Evolutionary conservation across 257 asterid genomes (phyloP).

Genomic region (Plectranthus barbatus): DNA sequence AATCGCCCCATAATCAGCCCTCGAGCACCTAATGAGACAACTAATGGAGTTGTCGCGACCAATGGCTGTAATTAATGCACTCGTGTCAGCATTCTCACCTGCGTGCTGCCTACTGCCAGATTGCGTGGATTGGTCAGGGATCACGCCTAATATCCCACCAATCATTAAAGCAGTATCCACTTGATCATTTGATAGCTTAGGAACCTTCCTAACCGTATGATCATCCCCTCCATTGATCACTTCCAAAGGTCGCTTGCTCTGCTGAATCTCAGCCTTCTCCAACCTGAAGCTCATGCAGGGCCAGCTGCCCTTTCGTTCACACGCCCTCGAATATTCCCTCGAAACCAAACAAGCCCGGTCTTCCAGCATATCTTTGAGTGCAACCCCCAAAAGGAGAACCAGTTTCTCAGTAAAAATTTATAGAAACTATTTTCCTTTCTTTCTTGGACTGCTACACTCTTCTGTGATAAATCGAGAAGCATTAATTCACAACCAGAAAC

Average conservation of each 20-base stretch:
- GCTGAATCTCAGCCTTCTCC: constrained; percentile 38
- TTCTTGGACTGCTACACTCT: constrained; percentile 12
- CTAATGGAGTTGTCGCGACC: constrained; percentile 49
- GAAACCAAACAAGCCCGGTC: constrained; percentile 65
- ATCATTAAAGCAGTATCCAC: constrained; percentile 21
- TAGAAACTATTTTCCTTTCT: constrained; percentile 17
- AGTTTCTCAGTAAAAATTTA: constrained; percentile 11
- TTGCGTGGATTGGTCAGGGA: constrained; percentile 1
- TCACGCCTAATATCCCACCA: constrained; percentile 16
- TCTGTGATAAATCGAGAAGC: constrained; percentile 24
- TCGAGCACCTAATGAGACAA: constrained; percentile 55
- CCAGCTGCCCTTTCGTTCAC: constrained; percentile 61
- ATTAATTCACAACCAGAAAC: neutral
- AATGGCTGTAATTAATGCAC: constrained; percentile 39
- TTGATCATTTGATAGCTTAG: constrained; percentile 32
- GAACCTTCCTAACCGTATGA: constrained; percentile 22
- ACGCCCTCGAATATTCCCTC: constrained; percentile 43
- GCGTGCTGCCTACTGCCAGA: constrained; percentile 17
- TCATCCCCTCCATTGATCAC: constrained; percentile 33
- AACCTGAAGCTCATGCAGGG: constrained; percentile 41
- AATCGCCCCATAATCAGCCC: constrained; percentile 46
- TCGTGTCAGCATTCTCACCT: constrained; percentile 34
- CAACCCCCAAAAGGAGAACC: constrained; percentile 26
- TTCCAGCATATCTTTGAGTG: constrained; percentile 64
- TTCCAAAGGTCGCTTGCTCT: constrained; percentile 50